Evolutionary conservation across 73 alveolate genomes (phyloP).

Genomic region (Paramecium primaurelia): DNA sequence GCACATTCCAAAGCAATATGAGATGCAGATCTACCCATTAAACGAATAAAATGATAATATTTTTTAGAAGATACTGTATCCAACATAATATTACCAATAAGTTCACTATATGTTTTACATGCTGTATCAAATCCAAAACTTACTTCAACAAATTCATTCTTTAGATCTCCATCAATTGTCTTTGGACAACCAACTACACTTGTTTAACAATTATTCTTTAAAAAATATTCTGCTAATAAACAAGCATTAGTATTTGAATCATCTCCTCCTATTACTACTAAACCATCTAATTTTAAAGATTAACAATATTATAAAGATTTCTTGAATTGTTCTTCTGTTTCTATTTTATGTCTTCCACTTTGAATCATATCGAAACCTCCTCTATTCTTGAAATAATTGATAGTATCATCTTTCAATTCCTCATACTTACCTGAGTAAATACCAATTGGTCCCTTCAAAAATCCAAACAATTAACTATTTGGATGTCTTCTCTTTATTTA

Average conservation of each 20-base stretch:
- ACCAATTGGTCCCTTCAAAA: slow-evolving; percentile 97
- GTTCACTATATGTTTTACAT: slow-evolving; percentile 94
- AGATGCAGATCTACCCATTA: slow-evolving; percentile 99
- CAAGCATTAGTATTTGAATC: slow-evolving; percentile 64
- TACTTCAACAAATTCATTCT: slow-evolving; percentile 50
- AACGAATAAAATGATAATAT: slow-evolving; percentile 94
- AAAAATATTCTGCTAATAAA: slow-evolving; percentile 97
- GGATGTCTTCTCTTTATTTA: slow-evolving; percentile 81
- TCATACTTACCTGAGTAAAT: slow-evolving; percentile 82
- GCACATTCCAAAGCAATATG: slow-evolving; percentile 98
- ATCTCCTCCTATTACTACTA: slow-evolving; percentile 97
- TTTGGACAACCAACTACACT: slow-evolving; percentile 97
- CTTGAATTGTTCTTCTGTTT: slow-evolving; percentile 77
- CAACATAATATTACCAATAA: slow-evolving; percentile 90
- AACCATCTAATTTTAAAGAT: slow-evolving; percentile 89
- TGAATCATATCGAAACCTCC: slow-evolving; percentile 99
- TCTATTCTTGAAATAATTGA: slow-evolving; percentile 93
- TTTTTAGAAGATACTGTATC: slow-evolving; percentile 73
- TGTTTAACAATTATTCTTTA: slow-evolving; percentile 73
- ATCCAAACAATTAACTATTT: slow-evolving; percentile 89
- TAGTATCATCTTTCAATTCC: slow-evolving; percentile 87
- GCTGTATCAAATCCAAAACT: slow-evolving; percentile 70
- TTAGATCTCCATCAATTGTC: slow-evolving; percentile 99
- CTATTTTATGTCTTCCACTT: slow-evolving; percentile 94
- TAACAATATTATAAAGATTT: slow-evolving; percentile 55